Conservation (phyloP, 2,329 filamentous ascomycete species). For the Aureobasidium sp. region DNA sequence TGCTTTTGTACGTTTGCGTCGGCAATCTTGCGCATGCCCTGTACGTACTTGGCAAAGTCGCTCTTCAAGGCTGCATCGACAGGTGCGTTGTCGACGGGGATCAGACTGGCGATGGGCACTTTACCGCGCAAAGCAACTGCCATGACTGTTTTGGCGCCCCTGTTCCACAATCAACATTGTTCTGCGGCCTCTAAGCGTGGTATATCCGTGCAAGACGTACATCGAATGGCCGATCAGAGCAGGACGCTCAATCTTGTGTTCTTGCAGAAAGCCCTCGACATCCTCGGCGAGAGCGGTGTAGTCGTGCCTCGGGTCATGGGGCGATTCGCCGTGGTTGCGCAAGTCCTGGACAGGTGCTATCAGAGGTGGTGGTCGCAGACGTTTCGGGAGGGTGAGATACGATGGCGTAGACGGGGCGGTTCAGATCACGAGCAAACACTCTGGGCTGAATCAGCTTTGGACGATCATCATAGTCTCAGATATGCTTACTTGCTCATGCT, state of each 20-base stretch:
- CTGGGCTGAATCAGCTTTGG: slow-evolving; percentile 38
- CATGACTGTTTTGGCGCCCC: slow-evolving; percentile 88
- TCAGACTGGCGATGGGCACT: slow-evolving; percentile 59
- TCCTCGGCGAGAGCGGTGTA: slow-evolving; percentile 79
- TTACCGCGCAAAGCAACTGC: slow-evolving; percentile 68
- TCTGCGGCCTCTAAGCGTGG: not conserved
- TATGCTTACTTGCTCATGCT: slow-evolving; percentile 82
- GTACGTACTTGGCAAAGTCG: slow-evolving; percentile 73
- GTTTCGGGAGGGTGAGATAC: slow-evolving; percentile 36
- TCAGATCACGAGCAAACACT: slow-evolving; percentile 71
- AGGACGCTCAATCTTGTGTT: slow-evolving; percentile 61
- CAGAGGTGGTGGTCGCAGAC: not conserved
- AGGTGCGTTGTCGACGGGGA: slow-evolving; percentile 89
- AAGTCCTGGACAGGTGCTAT: slow-evolving; percentile 55
- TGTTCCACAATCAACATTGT: slow-evolving; percentile 32
- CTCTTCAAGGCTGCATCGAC: slow-evolving; percentile 68
- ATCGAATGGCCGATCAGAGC: slow-evolving; percentile 92
- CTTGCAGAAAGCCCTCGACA: slow-evolving; percentile 67
- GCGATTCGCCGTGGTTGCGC: slow-evolving; percentile 87
- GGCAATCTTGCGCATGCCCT: slow-evolving; percentile 78
- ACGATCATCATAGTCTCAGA: not conserved
- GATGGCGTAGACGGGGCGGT: slow-evolving; percentile 73
- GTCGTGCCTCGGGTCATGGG: slow-evolving; percentile 68
- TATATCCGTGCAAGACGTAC: slow-evolving; percentile 37
- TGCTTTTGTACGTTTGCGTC: slow-evolving; percentile 59